A percentile compares a stretch with the other conserved stretches of the same genome.
Conservation (phyloP, 345 rosid species). For the Populus deltoides region DNA sequence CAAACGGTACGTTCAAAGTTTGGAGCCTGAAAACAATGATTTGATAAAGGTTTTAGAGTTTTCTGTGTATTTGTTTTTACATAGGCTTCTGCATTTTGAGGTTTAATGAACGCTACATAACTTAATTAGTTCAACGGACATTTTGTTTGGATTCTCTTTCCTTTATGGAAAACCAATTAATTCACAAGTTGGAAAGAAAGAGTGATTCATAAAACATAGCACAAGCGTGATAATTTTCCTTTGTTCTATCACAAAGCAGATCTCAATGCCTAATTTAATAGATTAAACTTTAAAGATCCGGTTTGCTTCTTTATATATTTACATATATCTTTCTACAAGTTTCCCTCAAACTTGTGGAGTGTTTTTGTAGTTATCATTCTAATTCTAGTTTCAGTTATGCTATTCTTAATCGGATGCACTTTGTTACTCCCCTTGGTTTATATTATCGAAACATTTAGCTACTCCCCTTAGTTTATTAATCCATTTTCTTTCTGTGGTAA, state of each 20-base stretch:
- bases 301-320: background rate
- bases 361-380: background rate
- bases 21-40: background rate
- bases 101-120: background rate
- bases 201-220: background rate
- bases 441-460: background rate
- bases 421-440: background rate
- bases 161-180: background rate
- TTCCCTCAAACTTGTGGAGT: background rate
- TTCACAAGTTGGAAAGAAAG: background rate
- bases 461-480: background rate
- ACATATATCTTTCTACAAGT: background rate
- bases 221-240: background rate
- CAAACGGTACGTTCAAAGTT: constrained; percentile 45
- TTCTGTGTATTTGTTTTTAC: background rate
- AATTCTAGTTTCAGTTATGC: background rate
- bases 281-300: background rate
- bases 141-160: background rate
- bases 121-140: background rate
- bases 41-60: background rate
- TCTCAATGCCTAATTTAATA: background rate
- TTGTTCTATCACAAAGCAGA: background rate
- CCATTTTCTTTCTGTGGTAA: background rate
- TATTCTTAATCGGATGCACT: background rate
- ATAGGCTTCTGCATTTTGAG: background rate